Evolutionary conservation across 768 basidiomycete species (phyloP), one percentile per base, ranked within the genome.

Genomic region (Sarcodon sp.): DNA sequence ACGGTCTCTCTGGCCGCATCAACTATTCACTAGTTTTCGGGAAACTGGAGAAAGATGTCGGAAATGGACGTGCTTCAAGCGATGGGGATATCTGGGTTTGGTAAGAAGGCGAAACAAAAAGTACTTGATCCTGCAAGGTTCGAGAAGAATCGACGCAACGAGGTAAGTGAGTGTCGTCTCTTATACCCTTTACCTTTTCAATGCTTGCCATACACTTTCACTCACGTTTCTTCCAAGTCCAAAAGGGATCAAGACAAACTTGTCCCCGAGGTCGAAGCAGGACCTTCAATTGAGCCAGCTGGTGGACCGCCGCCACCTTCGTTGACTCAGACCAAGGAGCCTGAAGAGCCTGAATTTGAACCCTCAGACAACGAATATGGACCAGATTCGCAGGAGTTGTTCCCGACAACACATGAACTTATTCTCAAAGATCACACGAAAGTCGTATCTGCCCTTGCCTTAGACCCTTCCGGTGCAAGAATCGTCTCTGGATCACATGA

Each of bases 381-480:
- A 44, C 60, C 61, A 39, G 67, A 70, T 48, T 71, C 73, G 44
- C 76, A 77, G 48, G 57, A 67, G 38, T 70, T 72, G 46, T 87
- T 94, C 59, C 96, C 96, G 16, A 76, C 80, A 32, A 84, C 90
- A 6, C 94, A 98, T 61, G 93, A 98, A 69, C 76, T 94, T 48
- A 65, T 78, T 9, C 73, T 98, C 59, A 96, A 94, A 64, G 93
- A 98, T 65, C 96, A 99, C 61, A 83, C 77, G 11, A 99, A 98
- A 68, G 90, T 96, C 47, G 80, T 98, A 15, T 90, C 93, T 18
- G 91, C 96, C 4, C 69, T 99, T 15, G 74, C 91, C 0, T 69
- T 98, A 43, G 96, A 99, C 64, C 88, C 92, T 6, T 88, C 93
- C 16, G 96, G 96, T 50, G 92, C 94, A 10, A 80, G 96, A 34